A percentile compares a stretch with the other conserved stretches of the same genome.
Conservation (phyloP, 441 rosid genomes). For the Erodium texanum region DNA sequence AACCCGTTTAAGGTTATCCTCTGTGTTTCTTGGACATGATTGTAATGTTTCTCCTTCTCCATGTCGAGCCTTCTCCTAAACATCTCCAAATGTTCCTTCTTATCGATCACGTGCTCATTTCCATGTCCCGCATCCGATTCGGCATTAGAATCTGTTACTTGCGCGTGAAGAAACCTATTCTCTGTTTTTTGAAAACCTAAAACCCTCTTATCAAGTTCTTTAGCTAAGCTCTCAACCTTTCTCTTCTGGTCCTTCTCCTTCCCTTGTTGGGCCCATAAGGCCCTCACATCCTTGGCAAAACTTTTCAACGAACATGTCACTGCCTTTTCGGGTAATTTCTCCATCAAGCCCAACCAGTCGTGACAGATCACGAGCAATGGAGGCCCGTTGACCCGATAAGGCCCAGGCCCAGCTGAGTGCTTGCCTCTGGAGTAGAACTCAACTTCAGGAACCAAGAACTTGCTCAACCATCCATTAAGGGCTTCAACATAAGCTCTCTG, state of each 20-base stretch:
- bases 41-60: slow-evolving; percentile 63
- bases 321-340: slow-evolving; percentile 49
- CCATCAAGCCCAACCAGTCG: slow-evolving; percentile 58
- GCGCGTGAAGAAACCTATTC: slow-evolving; percentile 33
- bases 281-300: slow-evolving; percentile 59
- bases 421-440: slow-evolving; percentile 56
- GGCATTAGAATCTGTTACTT: background rate
- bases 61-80: slow-evolving; percentile 48
- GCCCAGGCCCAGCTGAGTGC: slow-evolving; percentile 21
- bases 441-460: slow-evolving; percentile 64
- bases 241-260: slow-evolving; percentile 75
- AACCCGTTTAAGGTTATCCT: slow-evolving; percentile 48
- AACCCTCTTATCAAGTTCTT: slow-evolving; percentile 60
- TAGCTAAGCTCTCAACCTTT: slow-evolving; percentile 71
- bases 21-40: slow-evolving; percentile 47
- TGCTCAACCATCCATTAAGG: slow-evolving; percentile 72
- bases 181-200: slow-evolving; percentile 47
- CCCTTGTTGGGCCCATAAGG: slow-evolving; percentile 70
- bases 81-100: slow-evolving; percentile 54
- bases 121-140: background rate
- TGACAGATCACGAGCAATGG: slow-evolving; percentile 55
- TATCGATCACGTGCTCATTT: slow-evolving; percentile 19
- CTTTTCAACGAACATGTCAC: slow-evolving; percentile 53
- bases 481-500: slow-evolving; percentile 68
- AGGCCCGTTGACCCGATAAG: slow-evolving; percentile 56